A percentile compares a stretch with the other conserved stretches of the same genome.
Evolutionary conservation across 1,139 yeast genomes (phyloP).

Genomic region (Yamadazyma sp.): DNA sequence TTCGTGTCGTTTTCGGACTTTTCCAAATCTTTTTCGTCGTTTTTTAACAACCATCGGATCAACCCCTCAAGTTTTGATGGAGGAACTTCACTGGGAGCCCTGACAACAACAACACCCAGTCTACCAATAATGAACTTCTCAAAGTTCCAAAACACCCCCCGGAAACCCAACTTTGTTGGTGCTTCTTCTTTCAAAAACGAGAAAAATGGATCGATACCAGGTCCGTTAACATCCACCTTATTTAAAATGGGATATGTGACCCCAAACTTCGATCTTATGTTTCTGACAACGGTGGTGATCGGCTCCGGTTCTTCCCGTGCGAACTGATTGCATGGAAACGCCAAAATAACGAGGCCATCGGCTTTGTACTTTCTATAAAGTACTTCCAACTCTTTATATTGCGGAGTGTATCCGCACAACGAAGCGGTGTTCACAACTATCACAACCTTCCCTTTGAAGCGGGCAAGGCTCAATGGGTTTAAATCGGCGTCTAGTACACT

Average conservation of each 20-base stretch:
- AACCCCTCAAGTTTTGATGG: conserved; percentile 55
- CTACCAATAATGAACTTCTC: conserved; percentile 82
- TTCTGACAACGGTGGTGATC: conserved; percentile 60
- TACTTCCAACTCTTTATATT: conserved; percentile 34
- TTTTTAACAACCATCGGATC: conserved; percentile 2
- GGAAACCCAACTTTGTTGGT: conserved; percentile 67
- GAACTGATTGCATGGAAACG: conserved; percentile 48
- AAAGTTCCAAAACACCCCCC: conserved; percentile 91
- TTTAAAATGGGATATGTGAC: conserved; percentile 41
- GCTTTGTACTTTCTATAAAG: conserved; percentile 32
- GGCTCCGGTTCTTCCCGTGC: conserved; percentile 85
- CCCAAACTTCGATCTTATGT: conserved; percentile 69
- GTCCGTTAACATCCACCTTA: conserved; percentile 39
- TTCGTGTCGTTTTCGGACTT: no score
- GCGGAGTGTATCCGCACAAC: conserved; percentile 47
- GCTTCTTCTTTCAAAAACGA: conserved; percentile 27
- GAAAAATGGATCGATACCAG: conserved; percentile 27
- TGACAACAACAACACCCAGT: conserved; percentile 67
- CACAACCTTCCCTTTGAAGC: conserved; percentile 33
- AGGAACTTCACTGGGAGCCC: conserved; percentile 68
- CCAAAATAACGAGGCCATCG: conserved; percentile 35
- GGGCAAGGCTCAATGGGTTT: conserved; percentile 6
- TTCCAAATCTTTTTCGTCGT: neutral
- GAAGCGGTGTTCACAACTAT: conserved; percentile 47
- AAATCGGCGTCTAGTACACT: conserved; percentile 7